A percentile compares a stretch with the other conserved stretches of the same genome.
Conservation (phyloP, 768 basidiomycete genomes). For the Mycena indigotica region DNA sequence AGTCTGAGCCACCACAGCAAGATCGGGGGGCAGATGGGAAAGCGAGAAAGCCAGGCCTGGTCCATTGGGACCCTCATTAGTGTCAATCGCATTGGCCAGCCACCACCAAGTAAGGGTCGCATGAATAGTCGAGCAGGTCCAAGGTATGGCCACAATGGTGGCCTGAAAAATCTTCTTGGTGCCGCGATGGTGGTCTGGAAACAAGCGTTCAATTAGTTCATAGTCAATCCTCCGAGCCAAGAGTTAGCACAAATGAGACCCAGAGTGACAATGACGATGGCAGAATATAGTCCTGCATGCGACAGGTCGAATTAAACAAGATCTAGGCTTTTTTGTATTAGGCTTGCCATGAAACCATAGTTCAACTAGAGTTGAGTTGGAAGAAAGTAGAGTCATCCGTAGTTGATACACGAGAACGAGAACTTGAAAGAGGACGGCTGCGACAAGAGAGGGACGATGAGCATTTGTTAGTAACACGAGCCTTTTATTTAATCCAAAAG, state of each 20-base stretch:
- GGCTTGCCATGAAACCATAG: too few species aligned
- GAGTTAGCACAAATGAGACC: not conserved
- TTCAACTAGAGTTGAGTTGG: too few species aligned
- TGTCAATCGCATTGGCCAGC: slow-evolving; percentile 5
- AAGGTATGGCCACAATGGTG: slow-evolving; percentile 1
- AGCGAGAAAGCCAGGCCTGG: slow-evolving; percentile 9
- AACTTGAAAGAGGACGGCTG: too few species aligned
- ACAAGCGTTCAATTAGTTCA: too few species aligned
- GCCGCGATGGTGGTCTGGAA: not conserved
- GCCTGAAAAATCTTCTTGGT: not conserved
- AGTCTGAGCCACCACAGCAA: slow-evolving; percentile 2
- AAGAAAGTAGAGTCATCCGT: too few species aligned
- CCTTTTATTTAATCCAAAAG: too few species aligned
- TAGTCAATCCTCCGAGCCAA: too few species aligned
- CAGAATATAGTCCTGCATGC: slow-evolving; percentile 5
- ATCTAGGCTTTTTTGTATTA: too few species aligned
- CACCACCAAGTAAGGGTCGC: slow-evolving; percentile 11
- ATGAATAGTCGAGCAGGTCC: slow-evolving; percentile 13
- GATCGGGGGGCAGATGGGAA: not conserved
- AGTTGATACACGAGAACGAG: too few species aligned
- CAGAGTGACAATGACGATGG: slow-evolving; percentile 4
- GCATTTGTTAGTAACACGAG: too few species aligned
- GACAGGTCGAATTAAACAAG: too few species aligned
- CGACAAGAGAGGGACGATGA: too few species aligned
- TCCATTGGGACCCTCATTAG: slow-evolving; percentile 6